These are phyloP conservation scores for Xylaria flabelliformis DNA, from an alignment of 495 filamentous ascomycete species.

Conservation along the genomic window DNA sequence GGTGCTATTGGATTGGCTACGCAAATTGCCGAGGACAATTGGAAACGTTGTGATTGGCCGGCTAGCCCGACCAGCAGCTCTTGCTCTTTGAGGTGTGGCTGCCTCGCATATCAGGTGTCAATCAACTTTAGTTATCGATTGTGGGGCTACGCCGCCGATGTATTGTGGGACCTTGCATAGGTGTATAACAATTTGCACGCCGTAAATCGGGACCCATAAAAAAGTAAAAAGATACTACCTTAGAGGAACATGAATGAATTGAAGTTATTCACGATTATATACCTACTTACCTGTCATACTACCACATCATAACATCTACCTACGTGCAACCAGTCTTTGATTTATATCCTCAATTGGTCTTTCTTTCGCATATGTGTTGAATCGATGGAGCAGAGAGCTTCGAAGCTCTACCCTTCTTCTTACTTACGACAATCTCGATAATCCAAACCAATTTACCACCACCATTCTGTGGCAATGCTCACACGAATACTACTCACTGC, in stretches of 20 bases:
- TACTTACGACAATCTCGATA: not conserved
- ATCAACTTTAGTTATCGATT: not conserved
- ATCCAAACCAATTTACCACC: not conserved
- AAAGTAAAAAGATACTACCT: not conserved
- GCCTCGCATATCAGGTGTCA: constrained; percentile 1
- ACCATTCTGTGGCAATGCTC: constrained; percentile 24
- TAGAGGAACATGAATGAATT: not conserved
- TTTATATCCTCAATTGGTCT: not conserved
- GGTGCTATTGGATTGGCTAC: constrained; percentile 11
- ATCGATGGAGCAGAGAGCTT: not conserved
- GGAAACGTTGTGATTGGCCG: constrained; percentile 24
- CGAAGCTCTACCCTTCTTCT: constrained; percentile 11
- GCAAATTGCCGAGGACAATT: constrained; percentile 32
- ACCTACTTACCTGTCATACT: not conserved
- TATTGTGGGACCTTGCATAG: too few relatives aligned
- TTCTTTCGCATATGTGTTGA: constrained; percentile 1
- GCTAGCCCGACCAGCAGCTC: not conserved
- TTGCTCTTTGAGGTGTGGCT: not conserved
- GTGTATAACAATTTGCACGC: too few relatives aligned
- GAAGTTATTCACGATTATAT: not conserved
- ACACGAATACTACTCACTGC: constrained; percentile 8
- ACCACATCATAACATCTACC: not conserved
- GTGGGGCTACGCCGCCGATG: not conserved
- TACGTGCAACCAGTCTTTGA: not conserved
- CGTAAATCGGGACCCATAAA: constrained; percentile 1